A percentile compares a stretch with the other conserved stretches of the same genome.
Conservation (phyloP, 441 rosid genomes). For the Erodium texanum region DNA sequence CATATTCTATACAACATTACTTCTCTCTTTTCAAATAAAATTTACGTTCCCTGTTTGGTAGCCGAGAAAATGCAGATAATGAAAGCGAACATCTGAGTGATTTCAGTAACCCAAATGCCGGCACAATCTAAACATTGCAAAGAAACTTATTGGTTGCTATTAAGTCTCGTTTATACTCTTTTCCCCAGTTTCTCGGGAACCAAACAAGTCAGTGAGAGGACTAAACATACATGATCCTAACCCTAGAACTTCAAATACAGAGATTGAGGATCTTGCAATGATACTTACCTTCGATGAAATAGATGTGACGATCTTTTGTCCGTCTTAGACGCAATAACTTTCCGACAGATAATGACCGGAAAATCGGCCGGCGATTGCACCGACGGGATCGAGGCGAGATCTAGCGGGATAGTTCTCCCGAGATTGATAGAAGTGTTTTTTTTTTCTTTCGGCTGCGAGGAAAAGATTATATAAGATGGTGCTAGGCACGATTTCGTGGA, state of each 20-base stretch:
- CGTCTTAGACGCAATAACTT: no score
- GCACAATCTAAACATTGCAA: not conserved
- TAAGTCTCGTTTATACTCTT: slow-evolving; percentile 2
- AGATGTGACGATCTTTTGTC: not conserved
- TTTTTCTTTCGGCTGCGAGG: not conserved
- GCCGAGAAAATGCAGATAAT: slow-evolving; percentile 1
- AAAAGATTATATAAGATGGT: slow-evolving; percentile 19
- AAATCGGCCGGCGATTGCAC: slow-evolving; percentile 10
- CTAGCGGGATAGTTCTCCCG: slow-evolving; percentile 11
- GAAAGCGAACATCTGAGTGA: not conserved
- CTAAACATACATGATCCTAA: not conserved
- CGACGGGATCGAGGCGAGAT: slow-evolving; percentile 27
- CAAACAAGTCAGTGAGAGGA: not conserved
- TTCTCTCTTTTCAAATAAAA: not conserved
- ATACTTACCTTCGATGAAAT: not conserved
- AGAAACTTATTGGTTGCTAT: not conserved
- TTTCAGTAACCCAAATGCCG: not conserved
- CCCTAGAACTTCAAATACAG: slow-evolving; percentile 8
- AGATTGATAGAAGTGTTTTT: not conserved
- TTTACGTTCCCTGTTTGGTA: no score
- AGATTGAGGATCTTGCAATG: not conserved
- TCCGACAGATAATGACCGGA: slow-evolving; percentile 6
- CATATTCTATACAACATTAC: not conserved
- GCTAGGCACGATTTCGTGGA: slow-evolving; percentile 25
- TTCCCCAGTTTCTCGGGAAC: not conserved